Base-by-base conservation (phyloP, 345 rosid species). In the Salix suchowensis region DNA sequence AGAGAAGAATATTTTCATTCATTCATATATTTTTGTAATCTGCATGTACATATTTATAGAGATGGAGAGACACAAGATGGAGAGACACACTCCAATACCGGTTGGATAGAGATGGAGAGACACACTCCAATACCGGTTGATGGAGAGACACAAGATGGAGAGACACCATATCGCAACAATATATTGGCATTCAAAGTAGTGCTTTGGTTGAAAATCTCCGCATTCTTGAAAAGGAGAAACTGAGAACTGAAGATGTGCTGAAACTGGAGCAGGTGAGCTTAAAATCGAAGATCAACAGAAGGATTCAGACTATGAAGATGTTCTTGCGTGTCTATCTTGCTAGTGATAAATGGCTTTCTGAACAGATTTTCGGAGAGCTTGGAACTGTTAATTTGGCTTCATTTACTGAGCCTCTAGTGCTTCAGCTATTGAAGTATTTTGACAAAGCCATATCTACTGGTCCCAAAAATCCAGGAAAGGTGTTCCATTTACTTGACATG, bases 371-470 rank as follows among this genome's bases (percentile, higher is more conserved):
- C 9, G 90, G 86, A 68, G 94, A 87, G 50, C 54, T 77, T 50
- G 89, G 73, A 36, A 77, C 81, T 10, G 75, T 84, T 4, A 80
- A 84, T 83, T 44, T 78, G 21, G 74, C 74, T 65, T 90, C 93
- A 82, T 95, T 92, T 66, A 80, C 89, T 6, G 97, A 92, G 78
- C 91, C 88, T 67, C 80, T 97, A 28, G 77, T 92, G 84, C 76
- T 94, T 86, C 97, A 89, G 80, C 85, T 94, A 62, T 81, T 94
- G 34, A 91, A 10, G 1, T 40, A 90, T 78, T 94, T 94, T 67
- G 98, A 89, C 12, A 91, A 91, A 78, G 98, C 97, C 32, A 85
- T 92, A 71, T 89, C 91, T 14, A 89, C 92, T 26, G 93, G 97
- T 48, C 90, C 97, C 21, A 88, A 88, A 54, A 87, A 85, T n/a